Evolutionary conservation across 2,329 filamentous ascomycete genomes (phyloP).

Genomic region (Neonectria coccinea): DNA sequence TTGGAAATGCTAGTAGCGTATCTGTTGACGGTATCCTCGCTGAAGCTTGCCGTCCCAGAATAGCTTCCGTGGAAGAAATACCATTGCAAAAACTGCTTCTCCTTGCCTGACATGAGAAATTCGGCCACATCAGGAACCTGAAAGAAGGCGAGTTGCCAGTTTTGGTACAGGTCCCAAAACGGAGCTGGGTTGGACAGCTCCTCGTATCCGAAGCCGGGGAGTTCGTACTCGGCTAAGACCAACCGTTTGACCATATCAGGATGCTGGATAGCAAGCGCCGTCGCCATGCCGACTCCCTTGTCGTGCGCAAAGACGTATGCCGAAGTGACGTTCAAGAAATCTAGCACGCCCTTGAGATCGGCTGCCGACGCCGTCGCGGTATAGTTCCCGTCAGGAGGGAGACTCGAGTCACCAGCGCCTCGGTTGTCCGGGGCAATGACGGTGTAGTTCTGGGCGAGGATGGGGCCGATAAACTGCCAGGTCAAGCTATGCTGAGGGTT

Average conservation of each 20-base stretch:
- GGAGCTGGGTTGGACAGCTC: constrained; percentile 44
- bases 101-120: constrained; percentile 57
- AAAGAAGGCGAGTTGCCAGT: constrained; percentile 59
- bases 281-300: constrained; percentile 57
- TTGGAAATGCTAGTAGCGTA: constrained; percentile 57
- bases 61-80: constrained; percentile 61
- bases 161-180: constrained; percentile 55
- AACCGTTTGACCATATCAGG: constrained; percentile 51
- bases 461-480: constrained; percentile 54
- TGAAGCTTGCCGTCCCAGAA: constrained; percentile 52
- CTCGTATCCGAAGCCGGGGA: constrained; percentile 58
- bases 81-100: constrained; percentile 58
- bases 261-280: constrained; percentile 54
- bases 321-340: constrained; percentile 56
- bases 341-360: constrained; percentile 54
- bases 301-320: constrained; percentile 60
- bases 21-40: constrained; percentile 53
- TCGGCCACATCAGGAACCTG: constrained; percentile 59
- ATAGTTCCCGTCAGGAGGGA: constrained; percentile 55
- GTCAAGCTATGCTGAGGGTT: constrained; percentile 56
- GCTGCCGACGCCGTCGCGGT: constrained; percentile 54
- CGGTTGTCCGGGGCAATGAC: constrained; percentile 58
- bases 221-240: constrained; percentile 53
- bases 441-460: constrained; percentile 56
- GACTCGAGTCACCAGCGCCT: constrained; percentile 55